Base-by-base conservation (phyloP, 306 rosid species). In the Rosa multiflora region DNA sequence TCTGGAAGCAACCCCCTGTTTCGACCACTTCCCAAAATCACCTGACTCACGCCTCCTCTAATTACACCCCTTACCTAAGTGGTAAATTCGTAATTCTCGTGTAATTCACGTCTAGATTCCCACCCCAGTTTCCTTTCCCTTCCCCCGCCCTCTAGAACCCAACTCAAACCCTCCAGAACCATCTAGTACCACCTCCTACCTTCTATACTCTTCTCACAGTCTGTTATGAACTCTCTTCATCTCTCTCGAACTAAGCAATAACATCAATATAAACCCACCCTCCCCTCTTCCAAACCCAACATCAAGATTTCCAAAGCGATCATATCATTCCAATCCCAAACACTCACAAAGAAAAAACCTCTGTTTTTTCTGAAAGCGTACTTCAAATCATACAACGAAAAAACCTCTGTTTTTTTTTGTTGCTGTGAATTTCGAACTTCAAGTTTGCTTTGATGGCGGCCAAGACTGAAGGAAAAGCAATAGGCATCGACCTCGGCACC, bases 401-500 rank as follows among this genome's bases (percentile, higher is more conserved):
- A 23, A 23, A 23, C 26, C 26, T 32, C 35, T 56, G 11, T 5
- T 66, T 58, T 37, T 43, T 14, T 56, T 6, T 21, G 32, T 21
- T 67, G 7, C 35, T 2, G 3, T 53, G 48, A 72, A 29, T 67
- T 47, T 10, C 2, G 64, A 83, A 66, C 58, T 70, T 71, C 11
- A 61, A 71, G 62, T 40, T 39, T 46, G 5, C 6, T 4, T 1
- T 17, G 82, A 86, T 94, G 98, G 94, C 97, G 58, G 46, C 86
- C 15, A 88, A 85, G 35, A 70, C 62, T 0, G 96, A 90, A 85
- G 95, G 95, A 13, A 91, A 94, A 67, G 97, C 96, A 10, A 94
- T 92, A 5, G 98, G 98, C 21, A 94, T 94, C 76, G 96, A 94
- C 84, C 87, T 94, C 5, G 98, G 96, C 58, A 94, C 97, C 0